Percentiles rank a stretch among this genome's conserved stretches.
phyloP scores from a whole-genome alignment of 345 rosid species.

The Bruguiera gymnorhiza region DNA sequence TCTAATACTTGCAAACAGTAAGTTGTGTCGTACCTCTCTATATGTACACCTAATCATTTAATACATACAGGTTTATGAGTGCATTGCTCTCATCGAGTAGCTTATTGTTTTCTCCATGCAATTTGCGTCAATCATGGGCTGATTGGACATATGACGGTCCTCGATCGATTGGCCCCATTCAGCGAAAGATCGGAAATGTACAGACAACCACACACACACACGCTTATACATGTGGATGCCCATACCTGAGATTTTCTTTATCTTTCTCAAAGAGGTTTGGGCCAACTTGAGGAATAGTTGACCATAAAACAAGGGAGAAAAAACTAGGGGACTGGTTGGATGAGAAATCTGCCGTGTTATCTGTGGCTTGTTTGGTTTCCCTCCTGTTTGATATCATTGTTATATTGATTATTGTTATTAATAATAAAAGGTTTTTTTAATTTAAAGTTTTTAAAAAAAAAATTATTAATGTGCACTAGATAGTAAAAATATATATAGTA shows the following conservation, averaged over 20 bases:
- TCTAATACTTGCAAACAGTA: conserved; percentile 10
- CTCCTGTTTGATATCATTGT: no score
- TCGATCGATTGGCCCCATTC: neutral
- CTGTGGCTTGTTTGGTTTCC: neutral
- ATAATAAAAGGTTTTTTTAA: no score
- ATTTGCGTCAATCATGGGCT: conserved; percentile 3
- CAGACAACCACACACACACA: no score
- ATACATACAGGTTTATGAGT: neutral
- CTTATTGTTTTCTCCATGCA: neutral
- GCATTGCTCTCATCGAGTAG: neutral
- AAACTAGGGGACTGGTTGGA: neutral
- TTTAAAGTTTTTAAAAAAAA: no score
- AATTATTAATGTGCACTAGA: no score
- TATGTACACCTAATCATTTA: neutral
- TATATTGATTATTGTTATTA: no score
- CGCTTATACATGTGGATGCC: no score
- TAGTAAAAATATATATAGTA: no score
- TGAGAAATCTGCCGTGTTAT: conserved; percentile 14
- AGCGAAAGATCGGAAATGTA: no score
- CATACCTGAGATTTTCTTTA: no score
- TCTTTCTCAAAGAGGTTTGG: neutral
- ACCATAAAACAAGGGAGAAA: neutral
- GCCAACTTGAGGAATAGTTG: conserved; percentile 19
- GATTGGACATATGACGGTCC: neutral
- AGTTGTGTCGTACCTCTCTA: conserved; percentile 2